These are phyloP conservation scores for Salix koriyanagi DNA, from an alignment of 345 rosid genomes.

Conservation along the genomic window DNA sequence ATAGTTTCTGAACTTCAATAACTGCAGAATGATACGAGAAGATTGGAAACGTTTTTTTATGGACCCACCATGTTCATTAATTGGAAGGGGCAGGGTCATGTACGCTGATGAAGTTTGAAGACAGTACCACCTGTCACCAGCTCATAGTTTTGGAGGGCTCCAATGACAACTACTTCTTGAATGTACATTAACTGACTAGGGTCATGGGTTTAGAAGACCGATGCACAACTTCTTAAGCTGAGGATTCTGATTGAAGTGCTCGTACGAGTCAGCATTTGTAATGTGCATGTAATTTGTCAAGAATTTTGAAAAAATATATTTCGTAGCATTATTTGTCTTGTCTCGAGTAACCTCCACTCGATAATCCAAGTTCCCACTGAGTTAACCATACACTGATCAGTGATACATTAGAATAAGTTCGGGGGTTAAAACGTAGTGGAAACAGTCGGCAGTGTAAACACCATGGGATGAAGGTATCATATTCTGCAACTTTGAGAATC, in stretches of 20 bases:
- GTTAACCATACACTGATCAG: no score
- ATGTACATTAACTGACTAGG: background rate
- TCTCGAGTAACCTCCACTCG: background rate
- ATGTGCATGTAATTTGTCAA: background rate
- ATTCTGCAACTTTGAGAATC: no score
- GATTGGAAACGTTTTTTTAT: background rate
- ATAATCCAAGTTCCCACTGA: background rate
- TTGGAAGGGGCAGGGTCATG: background rate
- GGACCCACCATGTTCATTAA: background rate
- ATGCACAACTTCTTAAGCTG: background rate
- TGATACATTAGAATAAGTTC: no score
- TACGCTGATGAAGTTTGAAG: background rate
- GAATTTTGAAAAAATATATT: background rate
- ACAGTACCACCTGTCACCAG: background rate
- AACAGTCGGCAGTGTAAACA: no score
- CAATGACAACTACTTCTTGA: background rate
- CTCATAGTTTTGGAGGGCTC: background rate
- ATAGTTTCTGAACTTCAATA: background rate
- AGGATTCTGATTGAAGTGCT: background rate
- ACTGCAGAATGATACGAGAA: constrained; percentile 1
- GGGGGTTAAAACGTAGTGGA: no score
- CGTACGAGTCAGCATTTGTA: background rate
- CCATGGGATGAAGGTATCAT: no score
- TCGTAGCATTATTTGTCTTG: background rate
- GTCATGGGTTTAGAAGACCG: no score